phyloP scores from a whole-genome alignment of 306 rosid genomes.

The Sicyos edulis region DNA sequence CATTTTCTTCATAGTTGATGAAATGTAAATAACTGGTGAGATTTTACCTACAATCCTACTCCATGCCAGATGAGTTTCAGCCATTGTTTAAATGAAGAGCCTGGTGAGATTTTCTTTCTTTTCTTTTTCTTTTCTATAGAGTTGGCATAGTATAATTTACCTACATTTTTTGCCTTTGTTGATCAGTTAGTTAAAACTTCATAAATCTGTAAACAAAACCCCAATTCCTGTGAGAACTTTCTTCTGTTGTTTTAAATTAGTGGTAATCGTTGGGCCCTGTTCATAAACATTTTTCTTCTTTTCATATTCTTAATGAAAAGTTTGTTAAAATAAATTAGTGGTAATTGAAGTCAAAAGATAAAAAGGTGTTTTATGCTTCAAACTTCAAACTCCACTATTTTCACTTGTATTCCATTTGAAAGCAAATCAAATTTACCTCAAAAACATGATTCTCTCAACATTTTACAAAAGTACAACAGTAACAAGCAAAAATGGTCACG shows the following conservation, averaged over 20 bases:
- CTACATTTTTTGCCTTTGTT: not conserved
- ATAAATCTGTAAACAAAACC: not conserved
- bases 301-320: no score
- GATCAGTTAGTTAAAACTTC: not conserved
- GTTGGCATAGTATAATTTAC: not conserved
- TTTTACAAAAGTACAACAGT: not conserved
- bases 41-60: not conserved
- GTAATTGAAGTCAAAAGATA: not conserved
- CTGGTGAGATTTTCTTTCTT: not conserved
- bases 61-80: not conserved
- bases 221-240: not conserved
- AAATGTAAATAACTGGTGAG: slow-evolving; percentile 19
- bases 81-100: slow-evolving; percentile 1
- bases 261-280: not conserved
- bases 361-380: not conserved
- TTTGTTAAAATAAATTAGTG: no score
- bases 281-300: no score
- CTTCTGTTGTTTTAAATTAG: no score
- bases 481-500: not conserved
- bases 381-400: not conserved
- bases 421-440: not conserved
- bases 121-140: not conserved
- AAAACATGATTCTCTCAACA: no score
- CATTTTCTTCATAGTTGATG: slow-evolving; percentile 17
- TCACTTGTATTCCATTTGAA: not conserved